Conservation (phyloP, 805 yeast genomes). For the Candida tallmaniae region DNA sequence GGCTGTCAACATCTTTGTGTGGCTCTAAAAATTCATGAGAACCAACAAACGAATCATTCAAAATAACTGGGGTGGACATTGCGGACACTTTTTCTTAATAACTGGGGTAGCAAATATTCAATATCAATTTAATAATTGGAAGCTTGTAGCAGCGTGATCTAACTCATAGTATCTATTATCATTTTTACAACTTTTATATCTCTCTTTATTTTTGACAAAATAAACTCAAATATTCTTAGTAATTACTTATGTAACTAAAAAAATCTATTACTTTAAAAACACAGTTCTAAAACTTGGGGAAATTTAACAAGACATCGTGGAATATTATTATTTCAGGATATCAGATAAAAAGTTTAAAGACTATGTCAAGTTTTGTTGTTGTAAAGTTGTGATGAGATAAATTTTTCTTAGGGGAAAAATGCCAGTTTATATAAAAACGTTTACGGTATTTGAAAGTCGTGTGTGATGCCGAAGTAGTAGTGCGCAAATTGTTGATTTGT, state of each 20-base stretch:
- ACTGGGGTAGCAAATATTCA: background rate
- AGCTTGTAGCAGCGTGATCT: background rate
- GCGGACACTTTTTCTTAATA: slow-evolving; percentile 1
- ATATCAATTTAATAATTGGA: background rate
- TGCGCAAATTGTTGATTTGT: too few species aligned
- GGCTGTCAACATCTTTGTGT: background rate
- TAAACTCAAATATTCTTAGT: background rate
- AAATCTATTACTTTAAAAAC: background rate
- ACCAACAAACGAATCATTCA: slow-evolving; percentile 15
- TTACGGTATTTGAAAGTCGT: too few species aligned
- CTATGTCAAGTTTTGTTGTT: too few species aligned
- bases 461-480: too few species aligned
- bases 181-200: slow-evolving; percentile 7
- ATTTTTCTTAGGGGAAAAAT: too few species aligned
- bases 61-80: slow-evolving; percentile 14
- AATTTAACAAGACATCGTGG: slow-evolving; percentile 6
- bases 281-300: background rate
- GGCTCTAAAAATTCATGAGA: slow-evolving; percentile 4
- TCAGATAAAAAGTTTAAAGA: slow-evolving; percentile 4
- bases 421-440: too few species aligned
- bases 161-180: slow-evolving; percentile 7
- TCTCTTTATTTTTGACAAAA: slow-evolving; percentile 1
- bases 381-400: too few species aligned
- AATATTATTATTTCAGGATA: slow-evolving; percentile 2
- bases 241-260: slow-evolving; percentile 7